A percentile compares a stretch with the other conserved stretches of the same genome.
Evolutionary conservation across 2,329 filamentous ascomycete genomes (phyloP).

Genomic region (Anisogramma anomala): DNA sequence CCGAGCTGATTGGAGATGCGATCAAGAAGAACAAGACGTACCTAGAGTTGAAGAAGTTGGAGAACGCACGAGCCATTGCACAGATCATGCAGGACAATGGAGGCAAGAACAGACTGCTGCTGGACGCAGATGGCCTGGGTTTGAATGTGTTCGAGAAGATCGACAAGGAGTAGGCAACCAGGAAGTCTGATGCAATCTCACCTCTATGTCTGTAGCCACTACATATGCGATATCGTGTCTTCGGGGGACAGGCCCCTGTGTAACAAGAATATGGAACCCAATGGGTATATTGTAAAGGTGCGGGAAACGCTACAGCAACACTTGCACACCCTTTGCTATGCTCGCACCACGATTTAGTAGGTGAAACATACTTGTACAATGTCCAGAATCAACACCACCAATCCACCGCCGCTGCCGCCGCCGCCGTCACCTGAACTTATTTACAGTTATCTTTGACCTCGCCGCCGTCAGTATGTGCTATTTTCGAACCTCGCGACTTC

Average conservation of each 20-base stretch:
- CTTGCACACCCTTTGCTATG: background rate
- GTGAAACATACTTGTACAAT: background rate
- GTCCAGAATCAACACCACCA: background rate
- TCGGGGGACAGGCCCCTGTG: slow-evolving; percentile 6
- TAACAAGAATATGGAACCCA: slow-evolving; percentile 13
- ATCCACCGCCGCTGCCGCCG: too few species aligned
- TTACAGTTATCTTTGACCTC: too few species aligned
- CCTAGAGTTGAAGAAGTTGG: slow-evolving; percentile 93
- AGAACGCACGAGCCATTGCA: slow-evolving; percentile 90
- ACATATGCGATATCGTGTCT: background rate
- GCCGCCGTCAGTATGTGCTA: too few species aligned
- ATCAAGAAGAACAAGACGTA: slow-evolving; percentile 99
- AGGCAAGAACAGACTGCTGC: slow-evolving; percentile 83
- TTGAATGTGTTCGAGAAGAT: slow-evolving; percentile 64
- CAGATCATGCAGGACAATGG: slow-evolving; percentile 72
- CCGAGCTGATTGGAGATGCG: slow-evolving; percentile 93
- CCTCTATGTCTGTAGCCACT: background rate
- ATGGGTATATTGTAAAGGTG: slow-evolving; percentile 8
- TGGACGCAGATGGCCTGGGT: slow-evolving; percentile 83
- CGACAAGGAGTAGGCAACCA: slow-evolving; percentile 30
- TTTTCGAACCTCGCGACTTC: too few species aligned
- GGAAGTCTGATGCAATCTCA: slow-evolving; percentile 3
- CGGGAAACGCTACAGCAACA: background rate
- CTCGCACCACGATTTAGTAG: background rate
- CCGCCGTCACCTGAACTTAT: too few species aligned